Conservation (phyloP, 2,329 filamentous ascomycete genomes). For the Stromatinia cepivora region DNA sequence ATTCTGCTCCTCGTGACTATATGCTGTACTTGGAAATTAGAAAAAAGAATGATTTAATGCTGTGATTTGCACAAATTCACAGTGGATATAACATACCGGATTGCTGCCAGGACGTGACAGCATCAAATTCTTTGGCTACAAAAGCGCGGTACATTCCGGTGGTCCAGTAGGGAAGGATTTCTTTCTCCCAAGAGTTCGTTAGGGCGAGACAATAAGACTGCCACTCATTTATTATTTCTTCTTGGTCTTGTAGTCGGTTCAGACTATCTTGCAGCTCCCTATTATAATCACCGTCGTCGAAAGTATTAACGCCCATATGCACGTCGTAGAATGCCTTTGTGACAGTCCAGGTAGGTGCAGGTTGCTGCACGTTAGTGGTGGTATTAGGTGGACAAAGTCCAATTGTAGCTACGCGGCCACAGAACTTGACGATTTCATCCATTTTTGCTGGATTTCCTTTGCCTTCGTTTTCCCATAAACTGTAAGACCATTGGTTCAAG, state of each 20-base stretch:
- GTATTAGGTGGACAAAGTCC: constrained; percentile 3
- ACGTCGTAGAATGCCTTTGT: background rate
- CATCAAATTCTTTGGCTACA: background rate
- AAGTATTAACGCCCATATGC: background rate
- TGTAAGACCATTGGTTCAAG: background rate
- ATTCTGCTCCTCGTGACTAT: background rate
- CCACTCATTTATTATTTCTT: background rate
- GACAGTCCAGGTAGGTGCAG: background rate
- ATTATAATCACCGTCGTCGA: background rate
- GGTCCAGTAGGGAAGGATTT: background rate
- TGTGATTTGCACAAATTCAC: background rate
- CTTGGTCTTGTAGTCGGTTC: background rate
- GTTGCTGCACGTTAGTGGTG: background rate
- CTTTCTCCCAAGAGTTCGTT: background rate
- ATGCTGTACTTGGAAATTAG: background rate
- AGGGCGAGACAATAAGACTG: background rate
- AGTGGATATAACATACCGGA: background rate
- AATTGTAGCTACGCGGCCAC: background rate
- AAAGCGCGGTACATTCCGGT: background rate
- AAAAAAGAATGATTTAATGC: background rate
- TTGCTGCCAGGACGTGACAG: background rate
- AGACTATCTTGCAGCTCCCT: constrained; percentile 1
- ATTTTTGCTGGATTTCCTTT: background rate
- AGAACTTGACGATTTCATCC: background rate
- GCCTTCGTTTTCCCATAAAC: background rate